phyloP scores from a whole-genome alignment of 2,329 filamentous ascomycete genomes.

The Myriosclerotinia curreyana region DNA sequence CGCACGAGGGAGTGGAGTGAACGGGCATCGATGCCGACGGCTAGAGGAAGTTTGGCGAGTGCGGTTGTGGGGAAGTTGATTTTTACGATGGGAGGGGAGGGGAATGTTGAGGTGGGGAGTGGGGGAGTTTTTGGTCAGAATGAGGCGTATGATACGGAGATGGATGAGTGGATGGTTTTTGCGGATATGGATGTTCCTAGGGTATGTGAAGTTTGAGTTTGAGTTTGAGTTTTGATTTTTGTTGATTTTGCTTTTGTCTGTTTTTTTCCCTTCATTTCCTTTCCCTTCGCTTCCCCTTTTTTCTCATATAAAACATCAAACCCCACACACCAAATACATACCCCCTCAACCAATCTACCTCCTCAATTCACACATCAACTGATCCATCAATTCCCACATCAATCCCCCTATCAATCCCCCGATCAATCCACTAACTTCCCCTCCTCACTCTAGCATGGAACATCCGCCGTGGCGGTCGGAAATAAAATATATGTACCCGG shows the following conservation, averaged over 20 bases:
- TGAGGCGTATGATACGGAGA: slow-evolving; percentile 37
- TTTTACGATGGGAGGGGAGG: slow-evolving; percentile 44
- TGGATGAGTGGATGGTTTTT: slow-evolving; percentile 1
- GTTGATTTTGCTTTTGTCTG: neutral
- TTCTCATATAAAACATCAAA: neutral
- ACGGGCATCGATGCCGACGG: slow-evolving; percentile 40
- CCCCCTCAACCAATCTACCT: fast-evolving
- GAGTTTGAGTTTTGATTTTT: too few species aligned
- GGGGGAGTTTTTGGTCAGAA: slow-evolving; percentile 37
- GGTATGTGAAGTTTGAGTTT: neutral
- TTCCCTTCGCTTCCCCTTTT: too few species aligned
- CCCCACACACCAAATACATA: neutral
- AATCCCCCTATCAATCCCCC: neutral
- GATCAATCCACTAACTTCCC: too few species aligned
- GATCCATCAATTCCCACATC: neutral
- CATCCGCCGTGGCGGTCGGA: slow-evolving; percentile 36
- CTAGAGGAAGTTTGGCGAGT: slow-evolving; percentile 39
- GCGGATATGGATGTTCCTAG: slow-evolving; percentile 33
- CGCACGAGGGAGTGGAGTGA: slow-evolving; percentile 33
- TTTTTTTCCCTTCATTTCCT: too few species aligned
- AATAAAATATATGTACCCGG: slow-evolving; percentile 41
- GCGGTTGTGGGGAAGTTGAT: slow-evolving; percentile 37
- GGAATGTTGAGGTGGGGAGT: slow-evolving; percentile 32
- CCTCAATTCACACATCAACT: fast-evolving
- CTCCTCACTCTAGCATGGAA: slow-evolving; percentile 34